Conservation (phyloP, 2,329 filamentous ascomycete species). For the Erysiphe pulchra region DNA sequence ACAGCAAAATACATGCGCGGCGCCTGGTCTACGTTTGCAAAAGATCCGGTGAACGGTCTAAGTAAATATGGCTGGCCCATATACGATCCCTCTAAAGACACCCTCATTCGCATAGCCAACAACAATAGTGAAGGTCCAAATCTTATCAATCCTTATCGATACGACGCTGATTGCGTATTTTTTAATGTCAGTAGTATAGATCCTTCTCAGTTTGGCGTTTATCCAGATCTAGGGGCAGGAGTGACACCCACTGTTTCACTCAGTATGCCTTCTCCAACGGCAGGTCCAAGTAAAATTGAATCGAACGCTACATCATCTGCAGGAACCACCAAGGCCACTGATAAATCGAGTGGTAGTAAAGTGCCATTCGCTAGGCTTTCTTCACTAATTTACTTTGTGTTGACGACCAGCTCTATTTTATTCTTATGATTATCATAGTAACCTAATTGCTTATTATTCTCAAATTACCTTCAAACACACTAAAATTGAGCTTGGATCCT, state of each 20-base stretch:
- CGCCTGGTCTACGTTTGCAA: conserved; percentile 17
- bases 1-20: conserved; percentile 15
- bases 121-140: conserved; percentile 11
- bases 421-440: too few species aligned
- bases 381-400: too few species aligned
- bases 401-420: too few species aligned
- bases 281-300: too few species aligned
- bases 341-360: too few species aligned
- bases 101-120: conserved; percentile 10
- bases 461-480: too few species aligned
- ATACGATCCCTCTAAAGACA: conserved; percentile 6
- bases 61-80: conserved; percentile 11
- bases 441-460: too few species aligned
- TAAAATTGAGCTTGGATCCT: too few species aligned
- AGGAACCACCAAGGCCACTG: too few species aligned
- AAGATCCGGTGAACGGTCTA: conserved; percentile 14
- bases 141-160: conserved; percentile 7
- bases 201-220: neutral
- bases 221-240: conserved; percentile 3
- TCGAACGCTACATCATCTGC: too few species aligned
- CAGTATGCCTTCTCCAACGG: too few species aligned
- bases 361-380: too few species aligned
- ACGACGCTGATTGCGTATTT: conserved; percentile 9
- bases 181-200: conserved; percentile 5
- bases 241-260: conserved; percentile 1